Conservation (phyloP, 129 eudicot species). For the Sambucus nigra region DNA sequence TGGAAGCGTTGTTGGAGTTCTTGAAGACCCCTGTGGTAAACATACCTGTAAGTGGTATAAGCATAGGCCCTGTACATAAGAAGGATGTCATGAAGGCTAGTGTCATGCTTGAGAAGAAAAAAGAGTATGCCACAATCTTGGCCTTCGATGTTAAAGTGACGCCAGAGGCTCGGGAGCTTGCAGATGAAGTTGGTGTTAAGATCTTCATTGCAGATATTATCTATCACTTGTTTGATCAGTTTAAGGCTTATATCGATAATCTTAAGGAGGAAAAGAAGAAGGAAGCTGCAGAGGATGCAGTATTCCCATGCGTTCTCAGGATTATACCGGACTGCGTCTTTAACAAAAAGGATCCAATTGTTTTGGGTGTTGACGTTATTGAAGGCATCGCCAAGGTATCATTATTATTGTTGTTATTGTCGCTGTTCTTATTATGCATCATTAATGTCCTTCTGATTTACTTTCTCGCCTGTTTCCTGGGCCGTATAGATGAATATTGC, state of each 20-base stretch:
- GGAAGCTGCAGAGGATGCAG: conserved; percentile 86
- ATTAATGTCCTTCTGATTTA: background rate
- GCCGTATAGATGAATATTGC: background rate
- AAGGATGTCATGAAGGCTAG: conserved; percentile 96
- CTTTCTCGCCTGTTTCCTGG: background rate
- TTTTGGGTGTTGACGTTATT: conserved; percentile 82
- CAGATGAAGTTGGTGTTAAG: conserved; percentile 80
- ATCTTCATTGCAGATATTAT: conserved; percentile 75
- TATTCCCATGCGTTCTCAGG: conserved; percentile 82
- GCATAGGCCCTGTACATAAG: conserved; percentile 96
- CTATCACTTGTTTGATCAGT: conserved; percentile 81
- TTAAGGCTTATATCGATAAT: conserved; percentile 82
- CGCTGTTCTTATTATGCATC: background rate
- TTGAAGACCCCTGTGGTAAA: conserved; percentile 75
- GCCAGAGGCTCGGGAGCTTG: conserved; percentile 77
- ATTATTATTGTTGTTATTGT: background rate
- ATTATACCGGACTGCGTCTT: conserved; percentile 78
- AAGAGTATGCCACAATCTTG: conserved; percentile 73
- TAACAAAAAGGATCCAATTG: conserved; percentile 88
- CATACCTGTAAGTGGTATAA: conserved; percentile 91
- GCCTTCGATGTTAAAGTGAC: conserved; percentile 97
- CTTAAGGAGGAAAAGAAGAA: conserved; percentile 90
- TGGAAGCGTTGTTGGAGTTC: conserved; percentile 81
- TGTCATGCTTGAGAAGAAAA: conserved; percentile 90
- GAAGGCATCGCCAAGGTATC: conserved; percentile 84